phyloP scores from a whole-genome alignment of 2,329 filamentous ascomycete species.

The Sarocladium brachiariae region DNA sequence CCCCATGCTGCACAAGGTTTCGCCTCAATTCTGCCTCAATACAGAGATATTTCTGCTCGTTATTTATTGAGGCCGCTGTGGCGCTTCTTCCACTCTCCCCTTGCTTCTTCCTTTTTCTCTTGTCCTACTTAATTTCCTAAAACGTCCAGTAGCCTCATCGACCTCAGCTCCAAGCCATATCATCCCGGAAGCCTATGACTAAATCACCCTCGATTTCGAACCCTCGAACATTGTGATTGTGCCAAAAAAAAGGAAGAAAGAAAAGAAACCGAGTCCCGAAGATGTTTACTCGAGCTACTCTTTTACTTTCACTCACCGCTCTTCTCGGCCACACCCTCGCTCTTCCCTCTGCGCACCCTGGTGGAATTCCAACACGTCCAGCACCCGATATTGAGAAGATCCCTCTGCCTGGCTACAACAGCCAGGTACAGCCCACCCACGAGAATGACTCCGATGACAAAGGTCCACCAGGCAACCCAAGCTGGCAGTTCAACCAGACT shows the following conservation, averaged over 20 bases:
- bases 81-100: too few species aligned
- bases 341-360: not conserved
- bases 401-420: conserved; percentile 4
- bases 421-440: not conserved
- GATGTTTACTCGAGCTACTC: not conserved
- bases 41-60: too few species aligned
- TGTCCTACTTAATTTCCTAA: too few species aligned
- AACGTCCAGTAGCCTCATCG: too few species aligned
- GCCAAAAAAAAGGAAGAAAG: not conserved
- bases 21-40: too few species aligned
- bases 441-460: not conserved
- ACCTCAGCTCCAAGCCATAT: too few species aligned
- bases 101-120: too few species aligned
- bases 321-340: not conserved
- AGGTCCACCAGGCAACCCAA: conserved; percentile 2
- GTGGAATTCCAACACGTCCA: not conserved
- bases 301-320: not conserved
- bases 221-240: not conserved
- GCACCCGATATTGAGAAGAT: conserved; percentile 3
- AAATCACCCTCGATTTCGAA: too few species aligned
- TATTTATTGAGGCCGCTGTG: too few species aligned
- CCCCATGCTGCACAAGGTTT: too few species aligned
- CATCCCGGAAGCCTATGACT: too few species aligned
- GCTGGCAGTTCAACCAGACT: conserved; percentile 9
- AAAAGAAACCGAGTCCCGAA: too few species aligned